phyloP scores from a whole-genome alignment of 768 basidiomycete genomes.

The Rhodotorula sphaerocarpa region DNA sequence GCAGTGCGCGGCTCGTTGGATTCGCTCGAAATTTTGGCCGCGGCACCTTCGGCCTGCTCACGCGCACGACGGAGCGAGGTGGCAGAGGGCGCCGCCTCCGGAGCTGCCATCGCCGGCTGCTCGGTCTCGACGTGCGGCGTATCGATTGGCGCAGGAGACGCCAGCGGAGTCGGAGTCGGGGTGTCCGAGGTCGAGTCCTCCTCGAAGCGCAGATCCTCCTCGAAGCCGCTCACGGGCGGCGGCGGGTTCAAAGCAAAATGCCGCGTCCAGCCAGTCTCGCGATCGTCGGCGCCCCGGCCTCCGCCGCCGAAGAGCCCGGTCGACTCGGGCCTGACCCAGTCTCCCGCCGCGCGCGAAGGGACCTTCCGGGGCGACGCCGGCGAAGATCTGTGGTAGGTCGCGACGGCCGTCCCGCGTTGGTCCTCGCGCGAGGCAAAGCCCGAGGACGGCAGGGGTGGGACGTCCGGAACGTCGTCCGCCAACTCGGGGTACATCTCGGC shows the following conservation, averaged over 20 bases:
- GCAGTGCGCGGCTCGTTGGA: no score
- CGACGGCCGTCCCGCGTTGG: constrained; percentile 12
- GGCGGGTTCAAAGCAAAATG: constrained; percentile 10
- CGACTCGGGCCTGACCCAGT: neutral
- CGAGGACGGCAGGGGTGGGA: neutral
- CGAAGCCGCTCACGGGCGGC: neutral
- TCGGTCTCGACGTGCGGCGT: no score
- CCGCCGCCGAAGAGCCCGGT: constrained; percentile 32
- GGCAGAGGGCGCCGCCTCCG: no score
- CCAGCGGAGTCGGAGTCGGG: neutral
- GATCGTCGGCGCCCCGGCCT: constrained; percentile 30
- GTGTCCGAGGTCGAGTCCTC: neutral
- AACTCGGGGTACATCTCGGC: constrained; percentile 23
- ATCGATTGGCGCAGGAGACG: neutral
- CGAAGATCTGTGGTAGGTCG: no score
- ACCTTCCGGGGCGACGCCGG: no score
- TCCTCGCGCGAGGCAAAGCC: constrained; percentile 7
- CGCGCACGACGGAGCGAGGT: no score
- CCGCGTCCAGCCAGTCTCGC: constrained; percentile 31
- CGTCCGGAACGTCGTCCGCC: neutral
- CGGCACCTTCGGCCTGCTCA: no score
- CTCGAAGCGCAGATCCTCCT: constrained; percentile 18
- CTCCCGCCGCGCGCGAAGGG: no score
- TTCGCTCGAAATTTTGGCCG: no score
- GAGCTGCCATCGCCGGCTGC: no score